Base-by-base conservation (phyloP, 495 filamentous ascomycete species). In the Parathielavia appendiculata region DNA sequence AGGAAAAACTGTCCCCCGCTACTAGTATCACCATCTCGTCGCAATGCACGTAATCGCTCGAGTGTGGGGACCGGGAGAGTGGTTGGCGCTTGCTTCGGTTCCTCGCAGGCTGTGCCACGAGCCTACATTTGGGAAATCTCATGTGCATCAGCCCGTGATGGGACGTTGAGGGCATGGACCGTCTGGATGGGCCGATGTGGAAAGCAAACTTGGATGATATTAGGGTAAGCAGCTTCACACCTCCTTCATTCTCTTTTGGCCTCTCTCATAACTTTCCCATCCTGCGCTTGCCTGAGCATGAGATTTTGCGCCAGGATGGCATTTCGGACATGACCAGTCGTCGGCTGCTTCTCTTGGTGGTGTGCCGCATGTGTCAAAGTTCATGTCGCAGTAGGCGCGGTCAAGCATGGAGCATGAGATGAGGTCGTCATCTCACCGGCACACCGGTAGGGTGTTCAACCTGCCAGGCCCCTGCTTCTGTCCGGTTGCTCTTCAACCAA, bases 131-230 rank as follows among this genome's bases (percentile, higher is more conserved):
- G 51, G 20, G 38, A 26, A 38, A 51, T 45, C 51, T 36, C 51
- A 59, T 59, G 56, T 58, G 56, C 39, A 52, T 9, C 13, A 47
- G 17, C 17, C 35, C 49, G 35, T 53, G 44, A 50, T 55, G 36
- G 14, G 41, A 48, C 32, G 36, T 23, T 45, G 40, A 13, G 19
- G 17, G 39, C 4, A 17, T 13, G 36, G 30, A 20, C 47, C 23
- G 35, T 34, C 39, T 34, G 22, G 13, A 30, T 47, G 9, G 4
- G 3, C 20, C n/a, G 16, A 3, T 26, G 23, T 22, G 13, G 39
- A 12, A 30, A 46, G 8, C 8, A 20, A 23, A 23, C 13, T 6
- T 45, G 12, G 20, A 10, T 23, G 20, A 23, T 9, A 22, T n/a
- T n/a, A n/a, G 13, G 1, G 23, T 30, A 41, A 58, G 46, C 22